A percentile compares a stretch with the other conserved stretches of the same genome.
phyloP scores from a whole-genome alignment of 2,329 filamentous ascomycete species.

The Colletotrichum somersetense region DNA sequence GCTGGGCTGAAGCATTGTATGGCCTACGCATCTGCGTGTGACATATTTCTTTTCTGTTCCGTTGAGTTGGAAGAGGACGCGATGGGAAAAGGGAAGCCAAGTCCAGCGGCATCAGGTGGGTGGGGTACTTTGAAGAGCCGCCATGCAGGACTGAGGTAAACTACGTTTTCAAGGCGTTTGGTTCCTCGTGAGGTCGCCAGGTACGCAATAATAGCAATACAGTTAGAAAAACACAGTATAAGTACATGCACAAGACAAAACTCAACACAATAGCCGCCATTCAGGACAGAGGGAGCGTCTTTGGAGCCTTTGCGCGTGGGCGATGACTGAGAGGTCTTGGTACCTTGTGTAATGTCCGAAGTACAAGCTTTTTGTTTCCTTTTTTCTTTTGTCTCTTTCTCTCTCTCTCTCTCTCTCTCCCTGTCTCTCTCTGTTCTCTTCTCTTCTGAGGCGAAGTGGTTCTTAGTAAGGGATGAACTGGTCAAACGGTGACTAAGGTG shows the following conservation, averaged over 20 bases:
- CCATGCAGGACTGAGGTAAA: constrained; percentile 17
- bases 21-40: constrained; percentile 10
- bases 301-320: background rate
- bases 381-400: too few species aligned
- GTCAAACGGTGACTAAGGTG: constrained; percentile 30
- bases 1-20: background rate
- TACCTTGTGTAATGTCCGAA: background rate
- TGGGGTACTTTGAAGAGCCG: constrained; percentile 29
- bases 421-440: too few species aligned
- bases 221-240: too few species aligned
- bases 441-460: constrained; percentile 4
- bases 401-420: too few species aligned
- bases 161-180: too few species aligned
- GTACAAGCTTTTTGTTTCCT: background rate
- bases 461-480: constrained; percentile 2
- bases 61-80: constrained; percentile 21
- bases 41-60: background rate
- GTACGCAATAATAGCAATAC: too few species aligned
- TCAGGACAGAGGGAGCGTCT: constrained; percentile 13
- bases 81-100: constrained; percentile 7
- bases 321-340: background rate
- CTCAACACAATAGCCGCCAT: constrained; percentile 17
- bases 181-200: too few species aligned
- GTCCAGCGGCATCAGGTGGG: constrained; percentile 4
- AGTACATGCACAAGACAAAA: too few species aligned